Evolutionary conservation across 495 filamentous ascomycete genomes (phyloP).

Genomic region (Penicillium verhagenii): DNA sequence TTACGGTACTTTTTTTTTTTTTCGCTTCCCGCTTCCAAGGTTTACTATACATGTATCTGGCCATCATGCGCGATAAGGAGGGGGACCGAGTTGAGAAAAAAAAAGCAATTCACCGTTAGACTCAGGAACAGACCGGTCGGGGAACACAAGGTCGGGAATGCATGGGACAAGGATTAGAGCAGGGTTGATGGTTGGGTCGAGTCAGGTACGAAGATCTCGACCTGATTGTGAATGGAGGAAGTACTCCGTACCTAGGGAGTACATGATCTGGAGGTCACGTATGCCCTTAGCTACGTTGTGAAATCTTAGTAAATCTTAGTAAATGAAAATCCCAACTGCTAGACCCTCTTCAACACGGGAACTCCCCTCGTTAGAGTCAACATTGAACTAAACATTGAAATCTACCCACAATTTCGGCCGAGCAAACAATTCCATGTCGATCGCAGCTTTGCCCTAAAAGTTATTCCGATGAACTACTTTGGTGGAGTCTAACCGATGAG

Average conservation of each 20-base stretch:
- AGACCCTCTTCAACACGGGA: too few species aligned
- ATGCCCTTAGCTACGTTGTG: too few species aligned
- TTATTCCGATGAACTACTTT: neutral
- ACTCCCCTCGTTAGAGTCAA: too few species aligned
- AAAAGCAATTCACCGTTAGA: slow-evolving; percentile 9
- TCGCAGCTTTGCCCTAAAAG: neutral
- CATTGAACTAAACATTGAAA: too few species aligned
- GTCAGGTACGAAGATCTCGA: slow-evolving; percentile 27
- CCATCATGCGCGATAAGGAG: neutral
- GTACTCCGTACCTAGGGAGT: neutral
- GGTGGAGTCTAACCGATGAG: slow-evolving; percentile 10
- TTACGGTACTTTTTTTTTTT: too few species aligned
- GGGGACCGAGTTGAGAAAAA: neutral
- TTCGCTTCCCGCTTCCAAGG: slow-evolving; percentile 1
- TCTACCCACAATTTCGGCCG: too few species aligned
- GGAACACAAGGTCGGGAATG: slow-evolving; percentile 15
- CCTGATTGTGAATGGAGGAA: neutral
- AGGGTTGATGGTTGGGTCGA: slow-evolving; percentile 16
- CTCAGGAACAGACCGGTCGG: slow-evolving; percentile 15
- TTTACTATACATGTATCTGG: neutral
- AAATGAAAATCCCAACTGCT: neutral
- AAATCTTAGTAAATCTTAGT: too few species aligned
- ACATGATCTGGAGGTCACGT: too few species aligned
- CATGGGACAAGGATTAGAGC: slow-evolving; percentile 4
- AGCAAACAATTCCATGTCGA: too few species aligned